Percentiles rank a stretch among this genome's conserved stretches.
phyloP scores from a whole-genome alignment of 2,329 filamentous ascomycete species.

The Blumeriella jaapii region DNA sequence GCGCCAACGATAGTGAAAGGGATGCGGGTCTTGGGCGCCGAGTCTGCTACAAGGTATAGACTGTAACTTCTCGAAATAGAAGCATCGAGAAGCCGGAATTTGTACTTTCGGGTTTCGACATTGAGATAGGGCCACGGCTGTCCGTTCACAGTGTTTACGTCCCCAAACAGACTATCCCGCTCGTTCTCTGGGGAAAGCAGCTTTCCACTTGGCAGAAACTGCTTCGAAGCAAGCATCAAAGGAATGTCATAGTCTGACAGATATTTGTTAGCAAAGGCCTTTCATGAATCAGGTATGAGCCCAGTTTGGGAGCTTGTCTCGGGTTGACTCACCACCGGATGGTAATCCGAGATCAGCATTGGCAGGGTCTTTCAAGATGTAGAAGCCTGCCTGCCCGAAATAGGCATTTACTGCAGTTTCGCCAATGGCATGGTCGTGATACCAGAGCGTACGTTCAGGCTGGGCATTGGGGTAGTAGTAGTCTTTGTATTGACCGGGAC shows the following conservation, averaged over 20 bases:
- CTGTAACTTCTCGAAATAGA: slow-evolving; percentile 13
- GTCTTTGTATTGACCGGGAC: slow-evolving; percentile 44
- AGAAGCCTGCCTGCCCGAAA: slow-evolving; percentile 43
- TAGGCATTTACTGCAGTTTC: slow-evolving; percentile 43
- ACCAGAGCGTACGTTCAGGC: slow-evolving; percentile 43
- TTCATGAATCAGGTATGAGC: no score
- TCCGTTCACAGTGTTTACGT: slow-evolving; percentile 41
- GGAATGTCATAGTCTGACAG: slow-evolving; percentile 40
- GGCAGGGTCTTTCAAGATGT: slow-evolving; percentile 41
- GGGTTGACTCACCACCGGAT: no score
- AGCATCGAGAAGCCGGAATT: slow-evolving; percentile 28
- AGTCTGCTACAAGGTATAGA: slow-evolving; percentile 14
- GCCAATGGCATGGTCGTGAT: slow-evolving; percentile 33
- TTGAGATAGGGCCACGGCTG: slow-evolving; percentile 47
- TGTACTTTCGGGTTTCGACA: slow-evolving; percentile 50
- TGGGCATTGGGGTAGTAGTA: slow-evolving; percentile 51
- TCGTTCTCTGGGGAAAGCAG: slow-evolving; percentile 36
- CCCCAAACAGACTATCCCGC: slow-evolving; percentile 32
- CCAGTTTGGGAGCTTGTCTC: no score
- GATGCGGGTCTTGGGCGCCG: slow-evolving; percentile 7
- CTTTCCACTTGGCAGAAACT: slow-evolving; percentile 39
- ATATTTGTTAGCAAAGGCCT: no score
- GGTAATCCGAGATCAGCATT: slow-evolving; percentile 36
- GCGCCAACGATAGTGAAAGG: slow-evolving; percentile 38
- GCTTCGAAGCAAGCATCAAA: slow-evolving; percentile 31